phyloP scores from a whole-genome alignment of 2,329 filamentous ascomycete genomes.

The Colletotrichum kahawae region DNA sequence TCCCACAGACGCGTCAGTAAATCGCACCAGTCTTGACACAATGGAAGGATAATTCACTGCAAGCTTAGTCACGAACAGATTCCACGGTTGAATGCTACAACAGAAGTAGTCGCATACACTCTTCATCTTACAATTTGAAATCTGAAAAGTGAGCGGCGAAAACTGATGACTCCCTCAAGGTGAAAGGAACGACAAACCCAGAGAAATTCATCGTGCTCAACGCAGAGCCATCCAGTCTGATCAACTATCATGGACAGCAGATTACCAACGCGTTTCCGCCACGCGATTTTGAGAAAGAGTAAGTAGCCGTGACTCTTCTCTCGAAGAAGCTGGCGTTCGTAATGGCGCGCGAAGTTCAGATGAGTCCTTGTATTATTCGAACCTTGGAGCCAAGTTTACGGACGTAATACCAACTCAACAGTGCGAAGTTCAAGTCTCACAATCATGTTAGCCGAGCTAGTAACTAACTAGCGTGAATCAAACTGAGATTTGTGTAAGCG shows the following conservation, averaged over 20 bases:
- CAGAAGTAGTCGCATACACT: fast-evolving
- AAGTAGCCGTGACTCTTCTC: fast-evolving
- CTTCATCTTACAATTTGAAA: no score
- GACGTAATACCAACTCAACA: neutral
- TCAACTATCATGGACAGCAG: fast-evolving
- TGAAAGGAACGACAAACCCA: fast-evolving
- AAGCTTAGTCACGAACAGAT: no score
- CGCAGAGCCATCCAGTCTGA: neutral
- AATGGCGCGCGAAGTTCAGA: neutral
- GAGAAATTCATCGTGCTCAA: fast-evolving
- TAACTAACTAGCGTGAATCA: neutral
- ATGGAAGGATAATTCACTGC: no score
- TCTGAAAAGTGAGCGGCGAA: no score
- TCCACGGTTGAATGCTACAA: neutral
- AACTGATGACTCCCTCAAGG: no score
- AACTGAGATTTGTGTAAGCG: neutral
- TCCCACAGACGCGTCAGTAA: no score
- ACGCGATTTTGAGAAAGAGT: fast-evolving
- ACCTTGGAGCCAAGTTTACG: neutral
- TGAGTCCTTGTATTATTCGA: neutral
- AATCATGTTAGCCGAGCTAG: neutral
- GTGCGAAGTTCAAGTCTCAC: neutral
- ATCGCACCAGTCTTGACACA: no score
- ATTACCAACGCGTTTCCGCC: neutral
- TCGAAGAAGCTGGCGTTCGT: neutral